Base-by-base conservation (phyloP, 108 stramenopile species). In the Parmales sp. region DNA sequence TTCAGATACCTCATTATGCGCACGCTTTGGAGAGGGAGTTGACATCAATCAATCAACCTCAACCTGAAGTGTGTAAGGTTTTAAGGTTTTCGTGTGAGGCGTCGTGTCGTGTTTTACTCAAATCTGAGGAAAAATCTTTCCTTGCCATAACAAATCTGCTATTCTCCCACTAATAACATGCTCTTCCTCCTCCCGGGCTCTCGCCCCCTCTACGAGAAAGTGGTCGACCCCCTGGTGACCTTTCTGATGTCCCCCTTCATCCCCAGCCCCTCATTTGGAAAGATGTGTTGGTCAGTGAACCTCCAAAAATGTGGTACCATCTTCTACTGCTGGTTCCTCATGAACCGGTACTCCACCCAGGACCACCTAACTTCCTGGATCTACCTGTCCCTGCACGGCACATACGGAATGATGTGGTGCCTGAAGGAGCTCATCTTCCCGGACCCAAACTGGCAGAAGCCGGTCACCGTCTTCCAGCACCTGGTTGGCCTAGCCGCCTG, bases 351-450 rank as follows among this genome's bases (percentile, higher is more conserved):
- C 28, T 18, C 29, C 16, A 60, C 54, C 2, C 4, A 4, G 4
- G 54, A 60, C 20, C 54, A 60, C 36, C 20, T 60, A 13, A 28
- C 54, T 3, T 19, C n/a, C 20, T 60, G 54, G 54, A 60, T 60
- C 18, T 60, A 60, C 20, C 26, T 60, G 2, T 19, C n/a, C 20
- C 28, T 60, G 4, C 54, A 60, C 28, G 54, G 54, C 1, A 60
- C 54, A 1, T 60, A 60, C 28, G 54, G 54, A 13, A 60, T 60
- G 54, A 5, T 60, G 3, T 60, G 54, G 54, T 60, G 54, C 36
- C 31, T 60, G 3, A 60, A 60, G 0, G 54, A 60, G 54, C 13
- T 60, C 0, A 20, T 60, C 20, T 60, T 60, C 54, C 54, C 54
- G 6, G 54, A 60, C 16, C 54, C 54, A 5, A 34, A 16, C 54